A percentile compares a stretch with the other conserved stretches of the same genome.
Conservation (phyloP, 2,329 filamentous ascomycete genomes). For the Colletotrichum orbiculare region DNA sequence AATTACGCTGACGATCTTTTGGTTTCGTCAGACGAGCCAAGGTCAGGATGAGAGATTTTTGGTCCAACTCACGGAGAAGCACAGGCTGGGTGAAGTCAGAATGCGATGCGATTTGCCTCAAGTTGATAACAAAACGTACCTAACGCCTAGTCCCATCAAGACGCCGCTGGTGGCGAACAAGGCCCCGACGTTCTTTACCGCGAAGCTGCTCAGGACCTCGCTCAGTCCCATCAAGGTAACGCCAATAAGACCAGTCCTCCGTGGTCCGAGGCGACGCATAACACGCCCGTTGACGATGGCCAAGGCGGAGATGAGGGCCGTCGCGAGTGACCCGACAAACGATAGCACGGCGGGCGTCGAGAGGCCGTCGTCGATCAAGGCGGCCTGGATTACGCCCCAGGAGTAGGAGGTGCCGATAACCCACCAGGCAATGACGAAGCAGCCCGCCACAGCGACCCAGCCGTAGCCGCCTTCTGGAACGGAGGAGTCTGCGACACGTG, state of each 20-base stretch:
- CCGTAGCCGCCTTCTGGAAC: constrained; percentile 67
- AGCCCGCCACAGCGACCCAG: constrained; percentile 64
- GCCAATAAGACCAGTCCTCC: constrained; percentile 58
- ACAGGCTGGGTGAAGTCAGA: constrained; percentile 16
- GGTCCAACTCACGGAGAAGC: constrained; percentile 16
- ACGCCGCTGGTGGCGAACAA: constrained; percentile 49
- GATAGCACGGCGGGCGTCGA: constrained; percentile 63
- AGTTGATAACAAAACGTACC: constrained; percentile 13
- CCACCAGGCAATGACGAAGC: constrained; percentile 65
- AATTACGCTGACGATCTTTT: constrained; percentile 55
- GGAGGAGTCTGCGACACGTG: constrained; percentile 55
- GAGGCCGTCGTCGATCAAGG: constrained; percentile 60
- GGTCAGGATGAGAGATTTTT: no score
- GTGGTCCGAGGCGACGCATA: constrained; percentile 60
- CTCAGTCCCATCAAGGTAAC: constrained; percentile 61
- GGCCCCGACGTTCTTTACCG: constrained; percentile 47
- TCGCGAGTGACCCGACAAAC: constrained; percentile 67
- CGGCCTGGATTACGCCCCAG: constrained; percentile 71
- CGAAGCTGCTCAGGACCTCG: constrained; percentile 56
- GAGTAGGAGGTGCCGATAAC: constrained; percentile 65
- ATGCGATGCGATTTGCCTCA: background rate
- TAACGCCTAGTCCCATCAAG: constrained; percentile 47
- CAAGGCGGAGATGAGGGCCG: constrained; percentile 61
- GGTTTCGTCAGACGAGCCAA: constrained; percentile 19
- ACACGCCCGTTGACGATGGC: constrained; percentile 64